Evolutionary conservation across 1,284 basidiomycete genomes (phyloP).

Genomic region (Exsudoporus floridanus): DNA sequence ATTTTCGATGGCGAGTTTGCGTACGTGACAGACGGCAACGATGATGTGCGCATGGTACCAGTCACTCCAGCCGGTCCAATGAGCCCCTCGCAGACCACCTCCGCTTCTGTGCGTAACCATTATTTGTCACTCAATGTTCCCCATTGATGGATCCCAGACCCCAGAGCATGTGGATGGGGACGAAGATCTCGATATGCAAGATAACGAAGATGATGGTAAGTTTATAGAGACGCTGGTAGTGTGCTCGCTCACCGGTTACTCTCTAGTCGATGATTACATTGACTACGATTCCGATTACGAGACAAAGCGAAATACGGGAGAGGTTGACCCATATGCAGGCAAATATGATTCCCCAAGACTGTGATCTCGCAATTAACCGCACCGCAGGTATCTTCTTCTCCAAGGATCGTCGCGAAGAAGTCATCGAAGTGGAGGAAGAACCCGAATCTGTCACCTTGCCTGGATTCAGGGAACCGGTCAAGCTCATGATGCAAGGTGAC

Average conservation of each 20-base stretch:
- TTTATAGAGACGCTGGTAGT: slow-evolving; percentile 6
- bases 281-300: slow-evolving; percentile 81
- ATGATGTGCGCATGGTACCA: slow-evolving; percentile 31
- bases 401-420: slow-evolving; percentile 82
- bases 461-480: slow-evolving; percentile 48
- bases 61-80: slow-evolving; percentile 19
- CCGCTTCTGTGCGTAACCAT: slow-evolving; percentile 26
- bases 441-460: slow-evolving; percentile 54
- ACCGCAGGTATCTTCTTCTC: slow-evolving; percentile 83
- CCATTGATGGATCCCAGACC: slow-evolving; percentile 43
- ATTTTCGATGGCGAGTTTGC: slow-evolving; percentile 83
- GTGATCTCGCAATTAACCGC: slow-evolving; percentile 11
- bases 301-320: slow-evolving; percentile 42
- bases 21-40: slow-evolving; percentile 59
- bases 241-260: slow-evolving; percentile 11
- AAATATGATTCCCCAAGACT: slow-evolving; percentile 14
- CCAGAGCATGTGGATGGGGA: slow-evolving; percentile 48
- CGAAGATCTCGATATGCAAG: slow-evolving; percentile 46
- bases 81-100: slow-evolving; percentile 31
- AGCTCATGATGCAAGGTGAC: slow-evolving; percentile 81
- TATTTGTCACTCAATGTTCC: background rate
- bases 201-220: slow-evolving; percentile 56
- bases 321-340: slow-evolving; percentile 86
- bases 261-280: slow-evolving; percentile 54
- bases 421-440: slow-evolving; percentile 82